Evolutionary conservation across 2,329 filamentous ascomycete genomes (phyloP).

Genomic region (Xylariaceae sp.): DNA sequence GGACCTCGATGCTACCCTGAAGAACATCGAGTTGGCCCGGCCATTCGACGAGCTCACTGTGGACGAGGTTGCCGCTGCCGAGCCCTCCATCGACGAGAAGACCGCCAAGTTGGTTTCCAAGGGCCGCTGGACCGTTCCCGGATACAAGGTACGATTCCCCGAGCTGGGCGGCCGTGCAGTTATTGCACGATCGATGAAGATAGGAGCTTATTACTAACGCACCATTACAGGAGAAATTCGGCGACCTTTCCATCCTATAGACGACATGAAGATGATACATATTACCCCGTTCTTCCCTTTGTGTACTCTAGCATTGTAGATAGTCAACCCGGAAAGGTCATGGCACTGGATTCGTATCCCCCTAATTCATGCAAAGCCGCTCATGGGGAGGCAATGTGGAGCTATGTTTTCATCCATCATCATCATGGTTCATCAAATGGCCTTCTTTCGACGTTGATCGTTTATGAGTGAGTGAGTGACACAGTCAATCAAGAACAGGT

Average conservation of each 20-base stretch:
- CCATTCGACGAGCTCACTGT: slow-evolving; percentile 97
- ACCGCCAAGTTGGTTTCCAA: slow-evolving; percentile 90
- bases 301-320: slow-evolving; percentile 69
- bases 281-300: slow-evolving; percentile 42
- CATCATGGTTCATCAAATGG: neutral
- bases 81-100: slow-evolving; percentile 97
- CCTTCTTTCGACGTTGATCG: neutral
- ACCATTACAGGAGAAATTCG: slow-evolving; percentile 83
- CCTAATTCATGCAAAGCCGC: slow-evolving; percentile 16
- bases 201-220: slow-evolving; percentile 39
- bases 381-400: no score
- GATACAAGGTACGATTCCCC: slow-evolving; percentile 78
- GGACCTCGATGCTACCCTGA: slow-evolving; percentile 88
- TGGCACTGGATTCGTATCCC: slow-evolving; percentile 23
- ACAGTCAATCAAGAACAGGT: no score
- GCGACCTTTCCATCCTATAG: slow-evolving; percentile 93
- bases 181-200: neutral
- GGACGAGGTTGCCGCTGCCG: slow-evolving; percentile 89
- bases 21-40: slow-evolving; percentile 94
- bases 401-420: neutral
- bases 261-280: slow-evolving; percentile 28
- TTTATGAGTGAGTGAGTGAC: neutral
- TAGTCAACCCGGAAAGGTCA: slow-evolving; percentile 40
- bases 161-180: neutral
- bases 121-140: slow-evolving; percentile 96